Evolutionary conservation across 2,329 filamentous ascomycete species (phyloP).

Genomic region (Xylaria sp.): DNA sequence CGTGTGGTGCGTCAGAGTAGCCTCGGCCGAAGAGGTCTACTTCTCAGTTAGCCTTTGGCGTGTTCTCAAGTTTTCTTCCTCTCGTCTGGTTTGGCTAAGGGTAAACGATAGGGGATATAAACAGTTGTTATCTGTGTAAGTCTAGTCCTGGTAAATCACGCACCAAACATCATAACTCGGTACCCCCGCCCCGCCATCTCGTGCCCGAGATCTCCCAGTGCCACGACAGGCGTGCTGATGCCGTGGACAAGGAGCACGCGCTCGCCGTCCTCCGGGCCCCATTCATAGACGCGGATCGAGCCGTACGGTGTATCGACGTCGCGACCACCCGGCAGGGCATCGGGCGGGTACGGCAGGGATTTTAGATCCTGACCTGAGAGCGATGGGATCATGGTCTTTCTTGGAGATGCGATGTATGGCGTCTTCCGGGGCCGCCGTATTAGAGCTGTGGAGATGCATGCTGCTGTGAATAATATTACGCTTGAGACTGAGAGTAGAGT

Average conservation of each 20-base stretch:
- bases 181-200: constrained; percentile 69
- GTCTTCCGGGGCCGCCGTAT: too few species aligned
- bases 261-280: constrained; percentile 72
- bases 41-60: background rate
- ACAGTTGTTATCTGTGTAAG: background rate
- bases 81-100: too few species aligned
- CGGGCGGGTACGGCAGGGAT: constrained; percentile 66
- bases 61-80: background rate
- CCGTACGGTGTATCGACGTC: constrained; percentile 75
- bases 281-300: constrained; percentile 76
- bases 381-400: background rate
- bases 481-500: too few species aligned
- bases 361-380: background rate
- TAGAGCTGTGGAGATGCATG: too few species aligned
- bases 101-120: background rate
- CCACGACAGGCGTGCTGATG: constrained; percentile 77
- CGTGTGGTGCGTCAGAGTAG: constrained; percentile 71
- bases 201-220: constrained; percentile 69
- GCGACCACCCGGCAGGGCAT: constrained; percentile 71
- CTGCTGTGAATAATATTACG: too few species aligned
- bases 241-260: constrained; percentile 81
- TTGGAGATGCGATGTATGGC: background rate
- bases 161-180: constrained; percentile 79
- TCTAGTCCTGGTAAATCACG: constrained; percentile 37
- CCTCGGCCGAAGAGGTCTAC: constrained; percentile 77